Base-by-base conservation (phyloP, 257 asterid species). In the Ocimum tenuiflorum region DNA sequence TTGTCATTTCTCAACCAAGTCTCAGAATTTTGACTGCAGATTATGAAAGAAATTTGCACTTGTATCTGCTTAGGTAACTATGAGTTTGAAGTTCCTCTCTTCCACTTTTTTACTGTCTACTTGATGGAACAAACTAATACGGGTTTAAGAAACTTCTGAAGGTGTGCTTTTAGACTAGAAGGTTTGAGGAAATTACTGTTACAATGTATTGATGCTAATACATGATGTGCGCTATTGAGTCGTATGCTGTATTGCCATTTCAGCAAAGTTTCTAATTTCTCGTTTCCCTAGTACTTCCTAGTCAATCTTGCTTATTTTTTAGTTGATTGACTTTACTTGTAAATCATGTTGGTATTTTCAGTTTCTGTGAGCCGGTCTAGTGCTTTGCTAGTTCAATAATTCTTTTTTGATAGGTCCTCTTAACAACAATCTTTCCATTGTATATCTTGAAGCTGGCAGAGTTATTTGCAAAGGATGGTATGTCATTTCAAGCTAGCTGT, bases 401-500 rank as follows among this genome's bases (percentile, higher is more conserved):
- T 76, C 39, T 19, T n/a, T 23, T 47, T 64, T 63, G 58, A 64
- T 54, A n/a, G n/a, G n/a, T n/a, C 72, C 51, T 20, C 76, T 31
- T 63, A 43, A 54, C 50, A 27, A 70, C 61, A 41, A 45, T 75
- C 49, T 47, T 36, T 70, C 46, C 18, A 39, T 61, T 23, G 8
- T 64, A 13, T 14, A 31, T 77, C 70, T 65, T 80, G 75, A 80
- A 91, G 98, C 91, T 94, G 65, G 97, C 97, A 52, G 99, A 94
- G 81, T 68, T 90, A 68, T 94, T 94, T 67, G 88, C 96, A 29
- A 88, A 84, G 77, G 94, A 94, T 79, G 99, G 97, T 27, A 88
- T 94, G 87, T 88, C 96, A 57, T 94, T 90, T 66, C 90, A 84
- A 70, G 95, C 99, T 73, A 94, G 96, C 77, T 86, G 91, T 85